Conservation (phyloP, 331 rosid genomes). For the Arachis monticola region DNA sequence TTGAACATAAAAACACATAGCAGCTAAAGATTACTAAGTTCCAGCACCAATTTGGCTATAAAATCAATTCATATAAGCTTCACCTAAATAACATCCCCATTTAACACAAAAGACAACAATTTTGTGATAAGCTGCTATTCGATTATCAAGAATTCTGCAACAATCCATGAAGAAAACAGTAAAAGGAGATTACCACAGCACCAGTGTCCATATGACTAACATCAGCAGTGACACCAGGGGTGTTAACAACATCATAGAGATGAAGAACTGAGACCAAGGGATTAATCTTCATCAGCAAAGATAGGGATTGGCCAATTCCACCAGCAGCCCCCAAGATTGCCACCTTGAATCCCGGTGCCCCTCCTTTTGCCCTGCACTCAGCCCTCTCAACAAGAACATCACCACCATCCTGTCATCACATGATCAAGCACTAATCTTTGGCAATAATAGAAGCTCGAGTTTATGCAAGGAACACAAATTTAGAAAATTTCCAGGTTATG, state of each 20-base stretch:
- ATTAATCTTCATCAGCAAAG: constrained; percentile 90
- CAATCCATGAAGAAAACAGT: constrained; percentile 3
- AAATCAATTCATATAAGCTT: constrained; percentile 1
- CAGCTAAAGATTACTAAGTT: constrained; percentile 18
- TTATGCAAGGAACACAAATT: constrained; percentile 13
- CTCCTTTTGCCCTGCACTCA: constrained; percentile 80
- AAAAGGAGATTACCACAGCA: constrained; percentile 76
- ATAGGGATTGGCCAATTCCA: constrained; percentile 92
- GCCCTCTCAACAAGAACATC: constrained; percentile 46
- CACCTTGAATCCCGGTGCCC: constrained; percentile 73
- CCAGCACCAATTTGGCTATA: background rate
- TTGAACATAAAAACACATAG: background rate
- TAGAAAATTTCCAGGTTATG: background rate
- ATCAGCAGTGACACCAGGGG: constrained; percentile 98
- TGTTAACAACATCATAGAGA: constrained; percentile 88
- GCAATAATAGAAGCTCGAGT: background rate
- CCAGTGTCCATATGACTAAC: constrained; percentile 98
- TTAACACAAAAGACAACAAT: constrained; percentile 7
- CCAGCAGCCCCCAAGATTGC: constrained; percentile 90
- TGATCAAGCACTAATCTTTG: background rate
- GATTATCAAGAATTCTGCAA: no score
- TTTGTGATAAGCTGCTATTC: background rate
- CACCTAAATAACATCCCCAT: background rate
- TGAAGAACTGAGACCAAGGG: constrained; percentile 93
- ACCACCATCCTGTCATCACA: constrained; percentile 43